A percentile compares a stretch with the other conserved stretches of the same genome.
Conservation (phyloP, 73 alveolate genomes). For the Paramecium sexaurelia region DNA sequence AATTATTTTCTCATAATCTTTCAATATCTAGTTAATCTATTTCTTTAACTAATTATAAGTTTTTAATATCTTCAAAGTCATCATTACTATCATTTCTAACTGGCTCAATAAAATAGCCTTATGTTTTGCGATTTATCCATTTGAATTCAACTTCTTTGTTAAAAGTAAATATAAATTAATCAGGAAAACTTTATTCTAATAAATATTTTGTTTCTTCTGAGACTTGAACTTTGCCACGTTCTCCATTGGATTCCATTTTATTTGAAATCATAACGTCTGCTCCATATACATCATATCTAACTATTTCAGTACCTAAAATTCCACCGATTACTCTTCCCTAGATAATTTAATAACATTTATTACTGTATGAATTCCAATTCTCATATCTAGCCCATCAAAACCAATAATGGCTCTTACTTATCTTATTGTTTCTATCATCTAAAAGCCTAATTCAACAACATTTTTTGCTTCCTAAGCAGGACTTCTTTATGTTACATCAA, state of each 20-base stretch:
- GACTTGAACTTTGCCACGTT: conserved; percentile 54
- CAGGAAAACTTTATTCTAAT: neutral
- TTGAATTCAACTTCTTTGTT: conserved; percentile 20
- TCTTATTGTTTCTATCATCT: conserved; percentile 87
- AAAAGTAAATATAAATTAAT: neutral
- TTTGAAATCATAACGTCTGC: conserved; percentile 67
- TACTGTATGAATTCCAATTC: conserved; percentile 82
- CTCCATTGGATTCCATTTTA: conserved; percentile 71
- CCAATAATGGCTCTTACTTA: conserved; percentile 79
- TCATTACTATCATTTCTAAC: neutral
- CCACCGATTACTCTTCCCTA: conserved; percentile 66
- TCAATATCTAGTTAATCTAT: neutral
- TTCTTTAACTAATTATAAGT: neutral
- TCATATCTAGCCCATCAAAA: conserved; percentile 79
- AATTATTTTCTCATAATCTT: neutral
- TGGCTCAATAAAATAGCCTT: conserved; percentile 22
- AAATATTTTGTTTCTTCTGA: conserved; percentile 39
- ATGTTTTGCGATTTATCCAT: conserved; percentile 22
- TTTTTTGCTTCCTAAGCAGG: conserved; percentile 82
- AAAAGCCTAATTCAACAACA: conserved; percentile 86
- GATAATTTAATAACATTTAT: neutral
- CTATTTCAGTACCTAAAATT: conserved; percentile 67
- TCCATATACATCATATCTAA: conserved; percentile 68
- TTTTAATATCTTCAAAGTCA: neutral
- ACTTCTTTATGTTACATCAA: conserved; percentile 81